Base-by-base conservation (phyloP, 2,329 filamentous ascomycete genomes). In the Fusarium sp. region DNA sequence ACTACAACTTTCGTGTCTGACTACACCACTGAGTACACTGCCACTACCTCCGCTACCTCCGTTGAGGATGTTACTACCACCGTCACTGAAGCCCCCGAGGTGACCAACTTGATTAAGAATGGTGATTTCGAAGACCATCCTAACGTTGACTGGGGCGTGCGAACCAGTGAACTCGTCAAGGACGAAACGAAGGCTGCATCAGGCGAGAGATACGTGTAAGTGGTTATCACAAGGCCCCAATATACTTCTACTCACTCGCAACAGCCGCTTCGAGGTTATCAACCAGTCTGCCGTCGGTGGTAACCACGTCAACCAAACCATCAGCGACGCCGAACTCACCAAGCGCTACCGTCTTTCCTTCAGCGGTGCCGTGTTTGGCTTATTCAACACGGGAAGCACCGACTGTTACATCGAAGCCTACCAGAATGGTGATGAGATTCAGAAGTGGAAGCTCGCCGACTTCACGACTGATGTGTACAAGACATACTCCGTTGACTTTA, bases 11-110 rank as follows among this genome's bases (percentile, higher is more conserved):
- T 43, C 4, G 24, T 20, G 0, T 43, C 27, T 2, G 40, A 22
- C n/a, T 30, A 18, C 8, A 60, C 50, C 6, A 60, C 50, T 8
- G n/a, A 24, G 4, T 29, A 25, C 24, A 22, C 56, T 8, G 7
- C 24, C 0, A 59, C 49, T 2, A 18, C 29, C 3, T 42, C 24
- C 5, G 11, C 30, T 1, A 46, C 57, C 0, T 18, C 25, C 2
- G 6, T 8, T 0, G 57, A 59, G 5, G 47, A 38, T 2, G 6
- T 16, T 6, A 49, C 58, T 0, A 64, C 59, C 3, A 64, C 62
- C 0, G 16, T n/a, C 0, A 18, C 18, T 0, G 51, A 65, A 0
- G 38, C 5, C 0, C 24, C 44, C 0, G 51, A 44, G n/a, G 3
- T 5, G 2, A 50, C 50, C 5, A 63, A 64, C 10, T 18, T 34